Evolutionary conservation across 371 early-diverging fungal species (phyloP), one percentile per base, ranked within the genome.

Genomic region (Rhizomucor pusillus): DNA sequence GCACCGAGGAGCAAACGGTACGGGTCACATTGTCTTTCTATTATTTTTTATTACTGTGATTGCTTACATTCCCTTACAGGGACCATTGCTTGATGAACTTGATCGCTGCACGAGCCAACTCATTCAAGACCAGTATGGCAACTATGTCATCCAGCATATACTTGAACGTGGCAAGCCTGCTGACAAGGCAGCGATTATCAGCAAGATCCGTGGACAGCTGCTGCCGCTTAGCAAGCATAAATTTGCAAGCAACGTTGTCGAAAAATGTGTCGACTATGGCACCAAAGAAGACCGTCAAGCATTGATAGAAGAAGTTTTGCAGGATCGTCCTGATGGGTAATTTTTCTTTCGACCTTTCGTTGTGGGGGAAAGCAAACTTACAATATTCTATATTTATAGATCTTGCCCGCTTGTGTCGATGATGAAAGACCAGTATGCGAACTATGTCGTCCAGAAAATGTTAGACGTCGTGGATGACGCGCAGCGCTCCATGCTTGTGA

Each of bases 371-470:
- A n/a, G n/a, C n/a, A n/a, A n/a, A n/a, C n/a, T n/a, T n/a, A n/a
- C n/a, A n/a, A 18, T 39, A 20, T 18, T 7, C 14, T 24, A 11
- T 29, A 3, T 13, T 48, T 33, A 71, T 59, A 89, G 89, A 18
- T 84, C 89, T 0, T 87, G 88, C 40, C 92, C 94, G 29, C 70
- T 94, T 62, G 86, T 97, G 52, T 71, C 86, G n/a, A 94, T 95
- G 93, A 98, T 99, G 95, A 95, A 92, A 71, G 99, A 99, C 79
- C 99, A 98, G 80, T 99, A 93, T 73, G 99, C 99, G 51, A 99
- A 99, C 74, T 99, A 99, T 73, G 99, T 99, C 11, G 95, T 99
- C 29, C 99, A 99, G 71, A 97, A 98, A 67, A 95, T 99, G 93
- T 78, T 99, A 54, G 99, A 99, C 66, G 93, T 96, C 35, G 94